Base-by-base conservation (phyloP, 208 protist genomes). In the Polymyxa betae region DNA sequence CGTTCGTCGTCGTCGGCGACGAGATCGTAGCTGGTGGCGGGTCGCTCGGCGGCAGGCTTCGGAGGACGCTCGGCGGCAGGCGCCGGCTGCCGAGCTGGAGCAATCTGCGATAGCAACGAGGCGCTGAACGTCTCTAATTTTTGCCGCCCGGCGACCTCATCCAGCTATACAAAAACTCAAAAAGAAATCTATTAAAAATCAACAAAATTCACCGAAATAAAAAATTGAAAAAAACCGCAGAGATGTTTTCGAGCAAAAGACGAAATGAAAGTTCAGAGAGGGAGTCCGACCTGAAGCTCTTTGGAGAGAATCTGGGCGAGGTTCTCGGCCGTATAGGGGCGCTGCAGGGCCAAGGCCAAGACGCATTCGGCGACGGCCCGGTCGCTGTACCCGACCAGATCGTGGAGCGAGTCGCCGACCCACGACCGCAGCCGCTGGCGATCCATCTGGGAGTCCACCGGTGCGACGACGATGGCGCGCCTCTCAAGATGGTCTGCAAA, bases 331-430 rank as follows among this genome's bases (percentile, higher is more conserved):
- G 5, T 49, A 24, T 38, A 88, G 16, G 60, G 16, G 10, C 54
- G 24, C 40, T 38, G 60, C 52, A 12, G 60, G 24, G 60, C 89
- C 12, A 90, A 32, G 10, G 89, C 45, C n/a, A 44, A 38, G 45
- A 90, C 32, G 68, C 87, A 90, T 35, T 90, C 20, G 24, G 89
- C 89, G 54, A 77, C 35, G 49, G 89, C 89, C n/a, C 89, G 54
- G 40, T 90, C 89, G 38, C 54, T 82, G 49, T 88, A 90, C 49
- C 89, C 89, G 49, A 90, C 24, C 24, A 90, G 89, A 77, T 89
- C 89, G 35, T 90, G 89, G 24, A 90, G 89, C 44, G 40, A 45
- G 40, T 90, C 89, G 16, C 10, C 87, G 16, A 90, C 89, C 89
- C 89, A 90, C 5, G 5, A 5, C 32, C 77, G 12, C 16, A 89